Conservation (phyloP, 2,329 filamentous ascomycete genomes). For the Hymenoscyphus scutula region DNA sequence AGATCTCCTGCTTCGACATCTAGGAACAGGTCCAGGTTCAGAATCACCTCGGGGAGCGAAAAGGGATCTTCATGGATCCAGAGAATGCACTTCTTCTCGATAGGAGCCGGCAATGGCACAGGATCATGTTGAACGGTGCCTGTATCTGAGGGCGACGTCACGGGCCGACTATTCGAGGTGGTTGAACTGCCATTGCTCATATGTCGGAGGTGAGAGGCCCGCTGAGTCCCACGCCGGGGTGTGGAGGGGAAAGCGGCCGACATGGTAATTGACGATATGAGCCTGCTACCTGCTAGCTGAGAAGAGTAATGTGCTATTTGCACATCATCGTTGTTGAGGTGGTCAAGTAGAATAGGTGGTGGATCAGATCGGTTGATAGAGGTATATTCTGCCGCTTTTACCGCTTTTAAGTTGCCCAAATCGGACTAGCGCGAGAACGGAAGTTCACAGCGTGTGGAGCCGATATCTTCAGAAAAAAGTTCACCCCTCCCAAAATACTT, state of each 20-base stretch:
- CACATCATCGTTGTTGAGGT: constrained; percentile 23
- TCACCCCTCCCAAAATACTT: not conserved
- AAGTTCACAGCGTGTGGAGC: not conserved
- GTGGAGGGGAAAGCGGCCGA: constrained; percentile 25
- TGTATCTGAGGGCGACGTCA: constrained; percentile 28
- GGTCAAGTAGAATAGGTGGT: not conserved
- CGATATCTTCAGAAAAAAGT: constrained; percentile 12
- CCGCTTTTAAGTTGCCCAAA: not conserved
- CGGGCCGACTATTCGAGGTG: constrained; percentile 25
- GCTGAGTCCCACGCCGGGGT: constrained; percentile 30
- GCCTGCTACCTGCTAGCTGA: constrained; percentile 21
- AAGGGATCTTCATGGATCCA: constrained; percentile 63
- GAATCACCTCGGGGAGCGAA: constrained; percentile 72
- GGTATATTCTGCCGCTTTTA: constrained; percentile 8
- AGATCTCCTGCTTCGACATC: constrained; percentile 65
- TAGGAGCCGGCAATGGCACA: constrained; percentile 17
- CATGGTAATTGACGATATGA: constrained; percentile 29
- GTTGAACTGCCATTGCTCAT: constrained; percentile 34
- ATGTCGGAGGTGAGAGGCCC: constrained; percentile 33
- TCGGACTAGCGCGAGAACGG: not conserved
- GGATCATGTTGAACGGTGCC: constrained; percentile 29
- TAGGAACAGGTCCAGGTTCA: constrained; percentile 71
- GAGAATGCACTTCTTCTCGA: constrained; percentile 34
- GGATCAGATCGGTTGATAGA: constrained; percentile 3
- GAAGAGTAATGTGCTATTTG: constrained; percentile 13